Percentiles rank a stretch among this genome's conserved stretches.
phyloP scores from a whole-genome alignment of 1,139 yeast genomes.

The Pneumocystis murina region DNA sequence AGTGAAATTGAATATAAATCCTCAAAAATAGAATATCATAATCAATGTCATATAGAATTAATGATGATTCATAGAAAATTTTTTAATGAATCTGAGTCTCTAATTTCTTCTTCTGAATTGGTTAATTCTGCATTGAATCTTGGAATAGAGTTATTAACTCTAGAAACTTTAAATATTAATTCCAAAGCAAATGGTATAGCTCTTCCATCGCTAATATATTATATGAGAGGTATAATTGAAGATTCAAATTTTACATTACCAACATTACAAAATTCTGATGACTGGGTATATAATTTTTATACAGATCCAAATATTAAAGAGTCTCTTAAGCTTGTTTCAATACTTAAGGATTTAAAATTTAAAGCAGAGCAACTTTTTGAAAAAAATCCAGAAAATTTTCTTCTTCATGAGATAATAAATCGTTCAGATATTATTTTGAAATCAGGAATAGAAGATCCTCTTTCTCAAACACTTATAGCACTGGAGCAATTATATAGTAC shows the following conservation, averaged over 20 bases:
- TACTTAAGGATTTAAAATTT: slow-evolving; percentile 34
- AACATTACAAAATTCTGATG: slow-evolving; percentile 6
- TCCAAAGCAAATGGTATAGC: background rate
- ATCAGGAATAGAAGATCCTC: slow-evolving; percentile 52
- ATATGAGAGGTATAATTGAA: slow-evolving; percentile 1
- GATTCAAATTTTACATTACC: slow-evolving; percentile 3
- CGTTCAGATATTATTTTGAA: slow-evolving; percentile 54
- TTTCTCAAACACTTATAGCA: slow-evolving; percentile 65
- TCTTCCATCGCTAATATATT: background rate
- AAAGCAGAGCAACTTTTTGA: slow-evolving; percentile 37
- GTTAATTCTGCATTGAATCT: background rate
- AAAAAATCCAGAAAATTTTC: slow-evolving; percentile 94
- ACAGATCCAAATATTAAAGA: slow-evolving; percentile 49
- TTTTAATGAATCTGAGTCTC: background rate
- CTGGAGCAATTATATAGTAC: slow-evolving; percentile 74
- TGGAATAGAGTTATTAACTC: background rate
- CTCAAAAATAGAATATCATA: background rate
- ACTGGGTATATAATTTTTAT: slow-evolving; percentile 44
- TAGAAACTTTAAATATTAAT: background rate
- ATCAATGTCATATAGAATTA: background rate
- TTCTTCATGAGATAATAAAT: slow-evolving; percentile 50
- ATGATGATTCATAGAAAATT: background rate
- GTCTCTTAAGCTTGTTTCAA: slow-evolving; percentile 27
- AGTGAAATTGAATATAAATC: background rate
- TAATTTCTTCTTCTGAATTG: background rate